Evolutionary conservation across 2,329 filamentous ascomycete genomes (phyloP).

Genomic region (Fusarium lateritium): DNA sequence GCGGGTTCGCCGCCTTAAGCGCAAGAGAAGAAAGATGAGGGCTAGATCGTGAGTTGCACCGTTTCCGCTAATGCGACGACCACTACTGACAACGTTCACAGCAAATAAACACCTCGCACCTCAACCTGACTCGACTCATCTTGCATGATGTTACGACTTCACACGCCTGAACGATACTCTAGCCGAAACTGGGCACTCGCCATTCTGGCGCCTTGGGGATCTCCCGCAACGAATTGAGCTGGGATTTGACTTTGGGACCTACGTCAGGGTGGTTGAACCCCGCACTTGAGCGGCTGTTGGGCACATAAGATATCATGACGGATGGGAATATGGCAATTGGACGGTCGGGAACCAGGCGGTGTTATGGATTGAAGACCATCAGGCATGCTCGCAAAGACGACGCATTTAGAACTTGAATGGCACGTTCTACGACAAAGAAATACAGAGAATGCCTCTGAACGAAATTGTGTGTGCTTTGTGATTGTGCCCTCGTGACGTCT

Average conservation of each 20-base stretch:
- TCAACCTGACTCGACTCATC: conserved; percentile 69
- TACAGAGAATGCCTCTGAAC: conserved; percentile 43
- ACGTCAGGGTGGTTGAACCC: conserved; percentile 49
- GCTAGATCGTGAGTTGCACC: conserved; percentile 85
- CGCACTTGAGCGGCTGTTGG: conserved; percentile 50
- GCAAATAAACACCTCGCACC: conserved; percentile 78
- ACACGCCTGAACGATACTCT: conserved; percentile 50
- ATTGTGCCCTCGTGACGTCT: conserved; percentile 20
- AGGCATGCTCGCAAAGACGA: conserved; percentile 48
- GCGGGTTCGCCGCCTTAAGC: conserved; percentile 98
- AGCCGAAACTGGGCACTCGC: conserved; percentile 47
- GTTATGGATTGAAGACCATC: conserved; percentile 51
- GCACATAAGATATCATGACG: conserved; percentile 52
- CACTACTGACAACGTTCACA: conserved; percentile 57
- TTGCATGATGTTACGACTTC: conserved; percentile 57
- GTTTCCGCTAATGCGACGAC: conserved; percentile 13
- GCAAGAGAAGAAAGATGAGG: conserved; percentile 99
- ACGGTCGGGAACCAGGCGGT: conserved; percentile 52
- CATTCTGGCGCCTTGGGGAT: conserved; percentile 35
- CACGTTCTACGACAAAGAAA: conserved; percentile 49
- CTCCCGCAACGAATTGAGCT: conserved; percentile 40
- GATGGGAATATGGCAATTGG: conserved; percentile 52
- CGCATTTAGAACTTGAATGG: conserved; percentile 45
- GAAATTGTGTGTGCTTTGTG: conserved; percentile 20
- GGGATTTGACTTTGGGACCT: conserved; percentile 50